phyloP scores from a whole-genome alignment of 2,329 filamentous ascomycete genomes.

The Arthrocladium fulminans region DNA sequence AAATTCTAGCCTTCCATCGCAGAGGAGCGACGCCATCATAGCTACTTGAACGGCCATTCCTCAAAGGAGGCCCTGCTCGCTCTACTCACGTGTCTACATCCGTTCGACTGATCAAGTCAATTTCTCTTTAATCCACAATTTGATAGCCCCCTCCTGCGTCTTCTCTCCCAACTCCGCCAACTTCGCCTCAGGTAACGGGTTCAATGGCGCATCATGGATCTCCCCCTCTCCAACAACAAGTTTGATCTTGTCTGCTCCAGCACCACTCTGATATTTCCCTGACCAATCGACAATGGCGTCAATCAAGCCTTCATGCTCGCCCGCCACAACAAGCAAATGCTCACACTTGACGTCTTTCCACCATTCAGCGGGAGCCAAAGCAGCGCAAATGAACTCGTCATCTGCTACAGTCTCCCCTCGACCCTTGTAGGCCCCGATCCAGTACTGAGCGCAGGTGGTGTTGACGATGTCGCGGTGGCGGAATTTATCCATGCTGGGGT shows the following conservation, averaged over 20 bases:
- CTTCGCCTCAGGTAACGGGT: constrained; percentile 7
- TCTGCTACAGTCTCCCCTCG: constrained; percentile 5
- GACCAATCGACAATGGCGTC: constrained; percentile 18
- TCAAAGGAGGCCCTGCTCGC: too few species aligned
- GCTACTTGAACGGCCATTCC: too few species aligned
- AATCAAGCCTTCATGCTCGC: constrained; percentile 17
- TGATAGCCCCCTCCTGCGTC: constrained; percentile 14
- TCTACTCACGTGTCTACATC: too few species aligned
- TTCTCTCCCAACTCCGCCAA: constrained; percentile 8
- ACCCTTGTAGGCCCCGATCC: constrained; percentile 13
- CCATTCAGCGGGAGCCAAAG: constrained; percentile 15
- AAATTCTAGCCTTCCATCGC: too few species aligned
- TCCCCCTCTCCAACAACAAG: constrained; percentile 11
- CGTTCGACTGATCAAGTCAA: background rate
- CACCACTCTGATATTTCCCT: constrained; percentile 17
- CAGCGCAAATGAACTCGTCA: constrained; percentile 12
- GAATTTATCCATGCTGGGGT: constrained; percentile 12
- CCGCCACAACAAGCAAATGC: constrained; percentile 15
- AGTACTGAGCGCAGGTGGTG: constrained; percentile 8
- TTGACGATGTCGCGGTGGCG: constrained; percentile 15
- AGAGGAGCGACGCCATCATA: too few species aligned
- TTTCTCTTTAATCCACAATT: constrained; percentile 9
- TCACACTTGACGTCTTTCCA: constrained; percentile 21
- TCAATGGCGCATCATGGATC: constrained; percentile 12
- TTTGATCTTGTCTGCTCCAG: constrained; percentile 6